Conservation (phyloP, 805 yeast genomes). For the Metschnikowia dekortorum region DNA sequence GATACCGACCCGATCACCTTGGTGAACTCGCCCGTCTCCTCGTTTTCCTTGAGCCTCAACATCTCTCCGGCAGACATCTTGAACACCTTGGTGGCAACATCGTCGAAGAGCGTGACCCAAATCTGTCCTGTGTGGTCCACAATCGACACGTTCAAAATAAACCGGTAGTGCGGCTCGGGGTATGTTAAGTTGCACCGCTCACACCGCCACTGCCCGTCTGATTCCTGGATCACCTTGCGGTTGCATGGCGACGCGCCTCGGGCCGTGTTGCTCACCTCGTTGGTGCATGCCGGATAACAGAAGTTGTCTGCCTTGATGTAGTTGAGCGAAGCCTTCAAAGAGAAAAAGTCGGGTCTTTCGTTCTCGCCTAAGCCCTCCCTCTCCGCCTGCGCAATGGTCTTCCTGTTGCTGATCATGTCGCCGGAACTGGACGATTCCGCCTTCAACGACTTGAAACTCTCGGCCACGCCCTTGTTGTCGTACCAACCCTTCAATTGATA, state of each 20-base stretch:
- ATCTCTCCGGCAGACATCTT: constrained; percentile 66
- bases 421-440: constrained; percentile 39
- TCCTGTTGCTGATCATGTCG: constrained; percentile 48
- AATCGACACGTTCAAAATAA: constrained; percentile 70
- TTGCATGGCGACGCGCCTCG: constrained; percentile 48
- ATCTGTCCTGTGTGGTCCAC: constrained; percentile 77
- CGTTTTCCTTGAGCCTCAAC: constrained; percentile 34
- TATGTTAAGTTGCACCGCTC: constrained; percentile 79
- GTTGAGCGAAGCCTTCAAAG: constrained; percentile 68
- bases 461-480: constrained; percentile 68
- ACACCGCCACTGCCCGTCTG: constrained; percentile 81
- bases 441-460: constrained; percentile 58
- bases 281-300: constrained; percentile 85
- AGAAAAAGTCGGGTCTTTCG: constrained; percentile 78
- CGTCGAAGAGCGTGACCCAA: constrained; percentile 87
- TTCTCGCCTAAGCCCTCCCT: constrained; percentile 64
- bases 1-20: constrained; percentile 44
- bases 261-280: constrained; percentile 38
- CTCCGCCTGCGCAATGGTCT: constrained; percentile 61
- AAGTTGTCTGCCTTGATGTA: constrained; percentile 71
- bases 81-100: constrained; percentile 66
- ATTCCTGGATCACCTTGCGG: constrained; percentile 74
- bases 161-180: constrained; percentile 71
- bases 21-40: constrained; percentile 40
- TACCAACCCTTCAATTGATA: constrained; percentile 92